A percentile compares a stretch with the other conserved stretches of the same genome.
These are phyloP conservation scores for Populus euphratica DNA, from an alignment of 345 rosid species.

Conservation along the genomic window DNA sequence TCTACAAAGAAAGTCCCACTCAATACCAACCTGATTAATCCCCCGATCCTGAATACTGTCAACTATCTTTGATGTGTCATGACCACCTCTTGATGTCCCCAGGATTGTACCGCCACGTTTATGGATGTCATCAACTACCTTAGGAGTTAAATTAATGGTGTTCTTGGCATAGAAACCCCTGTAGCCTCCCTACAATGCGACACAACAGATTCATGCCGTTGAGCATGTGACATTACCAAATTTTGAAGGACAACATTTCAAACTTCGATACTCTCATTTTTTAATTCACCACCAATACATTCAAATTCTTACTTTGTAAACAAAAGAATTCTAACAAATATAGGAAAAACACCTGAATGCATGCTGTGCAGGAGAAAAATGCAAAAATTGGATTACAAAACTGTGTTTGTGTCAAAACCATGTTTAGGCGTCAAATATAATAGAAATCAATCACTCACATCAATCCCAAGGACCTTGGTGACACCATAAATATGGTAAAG, in stretches of 20 bases:
- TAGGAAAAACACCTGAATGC: too few species aligned
- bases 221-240: too few species aligned
- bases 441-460: conserved; percentile 28
- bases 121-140: conserved; percentile 68
- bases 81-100: conserved; percentile 83
- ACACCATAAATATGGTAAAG: conserved; percentile 42
- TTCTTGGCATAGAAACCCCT: conserved; percentile 74
- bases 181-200: conserved; percentile 63
- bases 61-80: conserved; percentile 65
- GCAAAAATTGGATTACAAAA: not conserved
- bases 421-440: not conserved
- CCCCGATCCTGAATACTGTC: conserved; percentile 87
- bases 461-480: conserved; percentile 37
- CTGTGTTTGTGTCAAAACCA: not conserved
- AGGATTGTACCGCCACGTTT: conserved; percentile 79
- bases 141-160: conserved; percentile 49
- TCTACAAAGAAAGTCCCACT: not conserved
- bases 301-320: too few species aligned
- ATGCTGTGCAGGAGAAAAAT: too few species aligned
- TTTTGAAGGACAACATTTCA: not conserved
- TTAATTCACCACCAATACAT: not conserved
- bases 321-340: too few species aligned
- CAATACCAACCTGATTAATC: conserved; percentile 55
- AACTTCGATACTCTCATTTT: not conserved
- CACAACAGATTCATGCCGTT: not conserved